Conservation (phyloP, 257 asterid genomes). For the Solanum paucissectum region DNA sequence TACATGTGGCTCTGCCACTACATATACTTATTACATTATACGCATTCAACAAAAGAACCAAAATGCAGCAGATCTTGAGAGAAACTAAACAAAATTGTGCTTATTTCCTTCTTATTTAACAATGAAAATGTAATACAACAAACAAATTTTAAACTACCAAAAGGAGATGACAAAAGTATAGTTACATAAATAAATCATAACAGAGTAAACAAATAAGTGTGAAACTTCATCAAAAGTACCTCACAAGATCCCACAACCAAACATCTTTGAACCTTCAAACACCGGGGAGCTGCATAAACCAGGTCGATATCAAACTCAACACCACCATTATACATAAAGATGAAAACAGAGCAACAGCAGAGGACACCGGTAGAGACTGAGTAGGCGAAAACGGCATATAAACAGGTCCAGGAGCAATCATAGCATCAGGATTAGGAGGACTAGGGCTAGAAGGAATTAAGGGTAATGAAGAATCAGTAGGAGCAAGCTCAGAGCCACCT, state of each 20-base stretch:
- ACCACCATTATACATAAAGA: conserved; percentile 7
- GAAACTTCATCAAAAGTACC: not conserved
- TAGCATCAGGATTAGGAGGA: conserved; percentile 80
- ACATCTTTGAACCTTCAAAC: not conserved
- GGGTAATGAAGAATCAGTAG: conserved; percentile 54
- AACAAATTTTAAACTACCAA: not conserved
- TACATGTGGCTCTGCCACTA: not conserved
- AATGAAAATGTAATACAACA: not conserved
- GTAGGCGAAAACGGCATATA: conserved; percentile 26
- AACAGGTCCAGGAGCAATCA: conserved; percentile 44
- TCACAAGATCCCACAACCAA: not conserved
- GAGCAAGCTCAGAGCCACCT: conserved; percentile 62
- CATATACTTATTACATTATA: not conserved
- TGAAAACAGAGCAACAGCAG: conserved; percentile 17
- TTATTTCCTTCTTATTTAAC: not conserved
- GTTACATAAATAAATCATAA: not conserved
- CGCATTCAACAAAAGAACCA: not conserved
- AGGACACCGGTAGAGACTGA: conserved; percentile 34
- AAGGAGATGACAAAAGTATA: not conserved
- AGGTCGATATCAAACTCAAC: not conserved
- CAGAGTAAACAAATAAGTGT: not conserved
- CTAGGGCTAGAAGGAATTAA: conserved; percentile 86
- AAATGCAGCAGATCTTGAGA: not conserved
- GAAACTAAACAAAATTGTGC: not conserved
- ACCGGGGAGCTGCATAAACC: not conserved